phyloP scores from a whole-genome alignment of 805 yeast species.

The Hanseniaspora hatyaiensis region DNA sequence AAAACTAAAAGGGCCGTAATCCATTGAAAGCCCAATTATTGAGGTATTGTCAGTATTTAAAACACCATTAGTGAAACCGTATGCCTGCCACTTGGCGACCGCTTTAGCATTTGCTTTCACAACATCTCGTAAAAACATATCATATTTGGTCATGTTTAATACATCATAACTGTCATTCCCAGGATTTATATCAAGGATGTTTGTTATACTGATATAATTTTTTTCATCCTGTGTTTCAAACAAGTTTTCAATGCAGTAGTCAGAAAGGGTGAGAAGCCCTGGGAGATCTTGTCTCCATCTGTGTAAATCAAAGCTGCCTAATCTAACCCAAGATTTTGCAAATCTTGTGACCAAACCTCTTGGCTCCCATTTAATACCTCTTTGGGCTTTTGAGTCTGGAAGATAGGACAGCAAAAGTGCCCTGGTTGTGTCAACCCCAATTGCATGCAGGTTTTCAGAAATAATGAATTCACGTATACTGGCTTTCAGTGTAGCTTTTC shows the following conservation, averaged over 20 bases:
- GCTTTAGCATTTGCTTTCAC: slow-evolving; percentile 62
- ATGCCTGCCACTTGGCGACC: slow-evolving; percentile 78
- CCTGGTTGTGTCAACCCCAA: slow-evolving; percentile 79
- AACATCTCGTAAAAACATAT: slow-evolving; percentile 57
- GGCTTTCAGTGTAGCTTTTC: slow-evolving; percentile 82
- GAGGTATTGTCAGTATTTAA: slow-evolving; percentile 90
- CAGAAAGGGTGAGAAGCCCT: slow-evolving; percentile 52
- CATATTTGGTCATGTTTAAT: slow-evolving; percentile 46
- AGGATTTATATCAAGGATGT: slow-evolving; percentile 4
- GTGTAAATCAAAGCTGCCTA: slow-evolving; percentile 80
- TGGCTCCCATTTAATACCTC: slow-evolving; percentile 52
- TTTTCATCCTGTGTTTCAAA: slow-evolving; percentile 22
- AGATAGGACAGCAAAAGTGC: slow-evolving; percentile 62
- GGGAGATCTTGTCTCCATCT: slow-evolving; percentile 58
- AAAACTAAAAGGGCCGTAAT: slow-evolving; percentile 89
- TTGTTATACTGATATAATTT: slow-evolving; percentile 20
- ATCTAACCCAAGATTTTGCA: slow-evolving; percentile 75
- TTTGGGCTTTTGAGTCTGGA: slow-evolving; percentile 66
- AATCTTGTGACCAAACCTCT: slow-evolving; percentile 79
- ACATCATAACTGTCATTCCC: slow-evolving; percentile 19
- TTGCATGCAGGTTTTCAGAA: slow-evolving; percentile 65
- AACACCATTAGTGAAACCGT: slow-evolving; percentile 90
- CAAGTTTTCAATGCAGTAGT: slow-evolving; percentile 53
- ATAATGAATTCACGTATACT: slow-evolving; percentile 79
- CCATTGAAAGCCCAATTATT: slow-evolving; percentile 75